Evolutionary conservation across 176 grass and related monocot species (phyloP).

Genomic region (Areca catechu): DNA sequence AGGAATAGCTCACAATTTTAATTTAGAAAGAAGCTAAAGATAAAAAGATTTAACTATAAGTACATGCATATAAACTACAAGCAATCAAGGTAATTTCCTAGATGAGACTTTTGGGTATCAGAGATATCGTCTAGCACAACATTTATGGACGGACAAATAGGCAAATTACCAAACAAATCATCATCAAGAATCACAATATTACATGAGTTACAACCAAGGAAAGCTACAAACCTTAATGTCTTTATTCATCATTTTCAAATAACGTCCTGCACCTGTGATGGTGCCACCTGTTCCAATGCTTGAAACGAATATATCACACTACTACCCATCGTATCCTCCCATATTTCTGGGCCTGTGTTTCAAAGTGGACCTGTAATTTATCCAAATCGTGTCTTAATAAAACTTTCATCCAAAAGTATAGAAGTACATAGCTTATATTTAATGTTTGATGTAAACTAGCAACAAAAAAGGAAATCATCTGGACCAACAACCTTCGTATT

Average conservation of each 20-base stretch:
- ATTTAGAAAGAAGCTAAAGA: too few relatives aligned
- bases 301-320: constrained; percentile 92
- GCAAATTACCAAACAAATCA: too few relatives aligned
- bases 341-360: constrained; percentile 99
- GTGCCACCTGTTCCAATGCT: constrained; percentile 95
- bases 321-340: constrained; percentile 77
- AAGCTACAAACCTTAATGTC: constrained; percentile 59
- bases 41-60: too few relatives aligned
- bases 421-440: too few relatives aligned
- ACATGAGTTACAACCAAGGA: not conserved
- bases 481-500: constrained; percentile 57
- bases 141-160: too few relatives aligned
- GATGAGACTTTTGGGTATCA: too few relatives aligned
- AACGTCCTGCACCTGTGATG: constrained; percentile 68
- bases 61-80: too few relatives aligned
- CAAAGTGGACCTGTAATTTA: constrained; percentile 97
- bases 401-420: constrained; percentile 14
- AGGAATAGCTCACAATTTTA: too few relatives aligned
- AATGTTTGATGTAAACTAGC: constrained; percentile 3
- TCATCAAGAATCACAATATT: too few relatives aligned
- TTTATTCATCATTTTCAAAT: constrained; percentile 84
- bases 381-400: constrained; percentile 49
- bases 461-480: constrained; percentile 1
- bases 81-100: too few relatives aligned
- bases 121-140: too few relatives aligned